Evolutionary conservation across 148 eudicot species (phyloP).

Genomic region (Selenicereus undatus): DNA sequence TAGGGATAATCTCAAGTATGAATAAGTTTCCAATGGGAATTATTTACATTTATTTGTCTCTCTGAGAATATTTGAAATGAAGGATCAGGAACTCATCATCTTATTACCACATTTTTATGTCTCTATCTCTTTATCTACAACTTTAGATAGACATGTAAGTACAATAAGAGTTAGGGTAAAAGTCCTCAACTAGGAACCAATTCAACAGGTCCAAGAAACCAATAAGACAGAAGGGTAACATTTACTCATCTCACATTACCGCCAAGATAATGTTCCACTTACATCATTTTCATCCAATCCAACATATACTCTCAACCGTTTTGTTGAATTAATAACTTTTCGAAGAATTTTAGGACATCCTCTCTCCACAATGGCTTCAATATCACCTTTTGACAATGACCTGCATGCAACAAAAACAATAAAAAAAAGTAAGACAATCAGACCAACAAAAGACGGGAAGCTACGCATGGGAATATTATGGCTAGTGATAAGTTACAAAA

Average conservation of each 20-base stretch:
- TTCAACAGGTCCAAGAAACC: not conserved
- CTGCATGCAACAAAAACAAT: constrained; percentile 34
- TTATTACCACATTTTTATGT: not conserved
- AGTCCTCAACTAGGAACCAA: not conserved
- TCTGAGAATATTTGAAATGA: not conserved
- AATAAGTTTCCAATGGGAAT: not conserved
- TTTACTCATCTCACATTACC: not conserved
- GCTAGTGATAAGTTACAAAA: too few species aligned
- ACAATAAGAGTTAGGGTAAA: not conserved
- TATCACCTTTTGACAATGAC: constrained; percentile 59
- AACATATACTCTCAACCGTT: constrained; percentile 69
- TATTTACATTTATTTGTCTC: not conserved
- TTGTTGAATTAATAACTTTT: constrained; percentile 83
- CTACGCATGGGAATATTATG: too few species aligned
- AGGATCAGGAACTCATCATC: not conserved
- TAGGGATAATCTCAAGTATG: not conserved
- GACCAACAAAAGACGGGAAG: not conserved
- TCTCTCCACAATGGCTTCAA: constrained; percentile 54
- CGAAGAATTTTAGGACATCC: constrained; percentile 84
- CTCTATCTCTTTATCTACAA: not conserved
- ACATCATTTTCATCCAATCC: constrained; percentile 78
- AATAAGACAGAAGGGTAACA: not conserved
- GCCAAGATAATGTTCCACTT: constrained; percentile 23
- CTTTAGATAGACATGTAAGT: not conserved
- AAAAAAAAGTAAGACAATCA: not conserved